These are phyloP conservation scores for Chaetoceros muelleri DNA, from an alignment of 108 stramenopile genomes.

Conservation along the genomic window DNA sequence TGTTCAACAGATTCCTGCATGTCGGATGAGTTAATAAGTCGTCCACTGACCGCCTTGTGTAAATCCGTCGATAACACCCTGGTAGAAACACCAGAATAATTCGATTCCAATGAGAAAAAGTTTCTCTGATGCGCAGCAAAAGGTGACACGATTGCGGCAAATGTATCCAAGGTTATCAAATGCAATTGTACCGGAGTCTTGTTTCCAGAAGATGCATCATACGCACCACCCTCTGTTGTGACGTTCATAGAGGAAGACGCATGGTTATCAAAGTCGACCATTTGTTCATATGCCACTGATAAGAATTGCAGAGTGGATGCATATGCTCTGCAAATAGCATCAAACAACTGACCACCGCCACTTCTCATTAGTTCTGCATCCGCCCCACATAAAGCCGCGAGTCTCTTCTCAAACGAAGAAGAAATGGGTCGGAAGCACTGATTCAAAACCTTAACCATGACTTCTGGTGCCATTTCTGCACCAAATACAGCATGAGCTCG, in stretches of 20 bases:
- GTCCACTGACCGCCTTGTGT: slow-evolving; percentile 30
- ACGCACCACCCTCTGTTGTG: slow-evolving; percentile 12
- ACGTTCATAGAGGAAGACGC: slow-evolving; percentile 18
- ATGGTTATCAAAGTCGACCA: slow-evolving; percentile 51
- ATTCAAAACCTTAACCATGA: slow-evolving; percentile 43
- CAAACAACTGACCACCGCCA: slow-evolving; percentile 35
- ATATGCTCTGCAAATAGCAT: slow-evolving; percentile 56
- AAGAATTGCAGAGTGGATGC: slow-evolving; percentile 74
- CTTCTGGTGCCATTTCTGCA: slow-evolving; percentile 39
- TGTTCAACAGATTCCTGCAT: slow-evolving; percentile 48
- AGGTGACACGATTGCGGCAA: slow-evolving; percentile 52
- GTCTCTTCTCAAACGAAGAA: slow-evolving; percentile 51
- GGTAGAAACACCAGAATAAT: slow-evolving; percentile 39
- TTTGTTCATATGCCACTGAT: slow-evolving; percentile 64
- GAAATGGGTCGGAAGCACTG: slow-evolving; percentile 70
- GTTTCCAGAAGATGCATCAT: slow-evolving; percentile 23
- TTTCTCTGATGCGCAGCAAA: slow-evolving; percentile 49
- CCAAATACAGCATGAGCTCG: slow-evolving; percentile 66
- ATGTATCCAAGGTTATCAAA: too few relatives aligned
- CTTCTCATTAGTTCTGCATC: slow-evolving; percentile 4
- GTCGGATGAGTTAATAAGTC: slow-evolving; percentile 6
- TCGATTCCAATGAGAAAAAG: slow-evolving; percentile 46
- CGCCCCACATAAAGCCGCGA: slow-evolving; percentile 38
- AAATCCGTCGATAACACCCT: slow-evolving; percentile 48
- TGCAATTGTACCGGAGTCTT: slow-evolving; percentile 28